Percentiles rank a stretch among this genome's conserved stretches.
Conservation (phyloP, 2,329 filamentous ascomycete genomes). For the Cladobotryum mycophilum region DNA sequence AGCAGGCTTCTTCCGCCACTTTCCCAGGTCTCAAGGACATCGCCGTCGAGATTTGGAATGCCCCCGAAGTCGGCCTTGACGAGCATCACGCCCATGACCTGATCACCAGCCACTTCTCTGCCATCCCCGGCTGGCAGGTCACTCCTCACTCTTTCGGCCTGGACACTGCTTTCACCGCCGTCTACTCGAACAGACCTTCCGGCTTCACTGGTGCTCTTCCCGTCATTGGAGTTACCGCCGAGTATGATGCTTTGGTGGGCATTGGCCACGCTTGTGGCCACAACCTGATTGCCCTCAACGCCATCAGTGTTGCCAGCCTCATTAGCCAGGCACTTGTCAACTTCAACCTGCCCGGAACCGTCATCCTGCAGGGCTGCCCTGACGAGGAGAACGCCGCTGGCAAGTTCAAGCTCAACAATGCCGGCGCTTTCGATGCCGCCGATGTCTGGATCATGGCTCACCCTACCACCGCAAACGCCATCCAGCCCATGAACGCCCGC, state of each 20-base stretch:
- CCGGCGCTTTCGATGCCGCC: conserved; percentile 11
- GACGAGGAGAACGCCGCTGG: conserved; percentile 17
- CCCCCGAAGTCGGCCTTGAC: conserved; percentile 14
- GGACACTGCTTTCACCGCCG: conserved; percentile 12
- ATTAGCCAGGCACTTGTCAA: conserved; percentile 10
- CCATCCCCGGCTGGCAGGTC: conserved; percentile 9
- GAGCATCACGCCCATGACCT: conserved; percentile 14
- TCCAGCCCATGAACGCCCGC: conserved; percentile 16
- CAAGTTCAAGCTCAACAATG: conserved; percentile 14
- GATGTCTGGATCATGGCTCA: conserved; percentile 17
- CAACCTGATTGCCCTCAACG: conserved; percentile 15
- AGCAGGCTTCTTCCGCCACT: conserved; percentile 5
- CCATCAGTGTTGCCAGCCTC: conserved; percentile 12
- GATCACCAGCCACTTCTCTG: conserved; percentile 14
- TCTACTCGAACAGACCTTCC: conserved; percentile 10
- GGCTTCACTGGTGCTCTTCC: conserved; percentile 6
- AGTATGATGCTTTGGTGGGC: conserved; percentile 14
- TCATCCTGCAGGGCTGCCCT: conserved; percentile 11
- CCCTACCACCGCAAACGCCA: conserved; percentile 11
- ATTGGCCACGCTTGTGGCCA: conserved; percentile 16
- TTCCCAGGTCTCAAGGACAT: conserved; percentile 13
- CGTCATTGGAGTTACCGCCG: conserved; percentile 13
- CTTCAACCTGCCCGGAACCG: conserved; percentile 12
- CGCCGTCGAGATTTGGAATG: conserved; percentile 11
- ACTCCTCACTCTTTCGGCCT: conserved; percentile 8